Percentiles rank a stretch among this genome's conserved stretches.
Conservation (phyloP, 768 basidiomycete species). For the Hygrocybe coccinea region DNA sequence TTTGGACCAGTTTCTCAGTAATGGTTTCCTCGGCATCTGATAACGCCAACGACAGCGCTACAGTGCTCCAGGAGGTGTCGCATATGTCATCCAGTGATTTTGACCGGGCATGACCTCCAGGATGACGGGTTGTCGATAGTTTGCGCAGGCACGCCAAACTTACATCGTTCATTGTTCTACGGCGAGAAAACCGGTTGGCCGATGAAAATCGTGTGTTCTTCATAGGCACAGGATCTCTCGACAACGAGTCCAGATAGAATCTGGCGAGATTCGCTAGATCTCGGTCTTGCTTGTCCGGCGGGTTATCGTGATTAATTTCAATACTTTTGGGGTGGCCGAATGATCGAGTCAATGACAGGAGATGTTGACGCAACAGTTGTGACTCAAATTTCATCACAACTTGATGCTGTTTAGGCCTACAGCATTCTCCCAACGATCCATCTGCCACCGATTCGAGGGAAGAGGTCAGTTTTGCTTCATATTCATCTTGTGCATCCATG, state of each 20-base stretch:
- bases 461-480: slow-evolving; percentile 36
- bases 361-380: slow-evolving; percentile 32
- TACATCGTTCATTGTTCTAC: slow-evolving; percentile 33
- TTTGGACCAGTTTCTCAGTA: background rate
- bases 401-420: slow-evolving; percentile 48
- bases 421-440: slow-evolving; percentile 41
- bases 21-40: background rate
- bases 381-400: slow-evolving; percentile 34
- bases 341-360: slow-evolving; percentile 24
- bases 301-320: slow-evolving; percentile 8
- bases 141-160: slow-evolving; percentile 33
- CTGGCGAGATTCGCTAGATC: slow-evolving; percentile 34
- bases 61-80: background rate
- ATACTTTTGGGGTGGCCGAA: slow-evolving; percentile 6
- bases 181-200: slow-evolving; percentile 28
- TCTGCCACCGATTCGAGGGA: slow-evolving; percentile 35
- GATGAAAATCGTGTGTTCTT: slow-evolving; percentile 5
- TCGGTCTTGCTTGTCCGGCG: slow-evolving; percentile 22
- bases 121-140: slow-evolving; percentile 20
- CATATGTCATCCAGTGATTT: slow-evolving; percentile 17
- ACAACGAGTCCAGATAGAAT: slow-evolving; percentile 36
- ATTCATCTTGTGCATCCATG: slow-evolving; percentile 38
- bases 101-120: slow-evolving; percentile 20
- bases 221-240: slow-evolving; percentile 26
- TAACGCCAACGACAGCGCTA: background rate